Evolutionary conservation across 139 green algal species (phyloP), one percentile per base, ranked within the genome.

Genomic region (Tetradesmus obliquus): DNA sequence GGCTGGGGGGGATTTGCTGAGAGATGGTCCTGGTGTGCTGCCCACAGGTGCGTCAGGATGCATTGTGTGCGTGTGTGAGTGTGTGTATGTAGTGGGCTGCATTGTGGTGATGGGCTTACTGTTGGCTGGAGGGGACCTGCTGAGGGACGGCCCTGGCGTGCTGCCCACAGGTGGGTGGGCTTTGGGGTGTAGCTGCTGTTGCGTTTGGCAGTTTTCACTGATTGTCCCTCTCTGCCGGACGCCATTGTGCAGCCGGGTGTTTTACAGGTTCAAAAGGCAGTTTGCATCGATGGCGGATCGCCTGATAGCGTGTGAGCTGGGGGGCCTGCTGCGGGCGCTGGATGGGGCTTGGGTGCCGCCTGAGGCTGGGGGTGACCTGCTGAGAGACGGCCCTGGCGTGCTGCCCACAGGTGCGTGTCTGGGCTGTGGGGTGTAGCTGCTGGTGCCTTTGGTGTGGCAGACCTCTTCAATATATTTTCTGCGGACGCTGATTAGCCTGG

Each of bases 11-110:
- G 98, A 99, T 93, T 95, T 99, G 92, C 95, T 99, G 88, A 82
- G 98, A 10, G 98, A 99, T 88, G 98, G 98, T 0, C 94, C 97
- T 22, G 98, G 98, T 2, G 98, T 99, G 17, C 95, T 99, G 90
- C 98, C 98, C 72, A 99, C 98, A 51, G 97, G 95, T 97, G 79
- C 1, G 93, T 83, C 51, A 15, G 0, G 58, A 19, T 54, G 79
- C n/a, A 6, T 17, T 3, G n/a, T 76, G 10, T 72, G 15, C 57
- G 6, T 66, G 57, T 9, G 57, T 66, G 57, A 66, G 57, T 7
- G 7, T 66, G 57, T 9, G 8, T 66, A 66, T 66, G 6, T 66
- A 66, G 7, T 66, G 1, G 57, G 10, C 7, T 71, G 32, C 32
- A 45, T 45, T 45, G 32, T 45, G 32, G 32, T 45, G 32, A 45